Conservation (phyloP, 2,329 filamentous ascomycete species). For the Beauveria sp. region DNA sequence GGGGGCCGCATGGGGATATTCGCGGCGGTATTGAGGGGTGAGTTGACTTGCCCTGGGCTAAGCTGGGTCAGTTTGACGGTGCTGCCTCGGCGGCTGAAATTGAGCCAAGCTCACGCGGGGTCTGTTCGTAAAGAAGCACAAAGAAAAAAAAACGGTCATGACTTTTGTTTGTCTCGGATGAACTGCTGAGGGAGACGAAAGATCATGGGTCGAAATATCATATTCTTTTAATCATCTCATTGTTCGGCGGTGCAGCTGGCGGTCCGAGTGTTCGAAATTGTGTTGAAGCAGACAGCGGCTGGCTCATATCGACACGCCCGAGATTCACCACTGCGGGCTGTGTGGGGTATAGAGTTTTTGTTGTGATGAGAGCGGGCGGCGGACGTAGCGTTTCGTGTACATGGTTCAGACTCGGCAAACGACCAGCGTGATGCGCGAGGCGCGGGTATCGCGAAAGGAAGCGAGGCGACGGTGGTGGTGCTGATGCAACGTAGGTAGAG, state of each 20-base stretch:
- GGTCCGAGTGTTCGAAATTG: too few species aligned
- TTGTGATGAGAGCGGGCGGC: background rate
- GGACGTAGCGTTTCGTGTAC: background rate
- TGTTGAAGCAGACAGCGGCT: background rate
- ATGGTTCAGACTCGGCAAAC: background rate
- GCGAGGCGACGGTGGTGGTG: background rate
- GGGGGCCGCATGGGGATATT: slow-evolving; percentile 8
- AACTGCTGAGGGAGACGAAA: background rate
- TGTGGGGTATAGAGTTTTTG: background rate
- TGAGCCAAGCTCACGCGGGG: background rate
- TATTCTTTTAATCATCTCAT: background rate
- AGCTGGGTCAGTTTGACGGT: background rate
- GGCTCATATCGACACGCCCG: background rate
- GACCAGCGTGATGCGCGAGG: background rate
- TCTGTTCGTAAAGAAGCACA: background rate
- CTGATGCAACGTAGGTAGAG: background rate
- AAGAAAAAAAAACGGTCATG: background rate
- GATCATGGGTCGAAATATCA: background rate
- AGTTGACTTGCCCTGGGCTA: background rate
- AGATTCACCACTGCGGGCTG: background rate
- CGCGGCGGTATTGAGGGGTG: slow-evolving; percentile 8
- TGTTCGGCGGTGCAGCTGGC: background rate
- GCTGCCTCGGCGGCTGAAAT: background rate
- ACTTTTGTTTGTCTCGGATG: background rate
- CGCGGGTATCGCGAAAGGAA: background rate